Base-by-base conservation (phyloP, 441 rosid genomes). In the Iberis amara region DNA sequence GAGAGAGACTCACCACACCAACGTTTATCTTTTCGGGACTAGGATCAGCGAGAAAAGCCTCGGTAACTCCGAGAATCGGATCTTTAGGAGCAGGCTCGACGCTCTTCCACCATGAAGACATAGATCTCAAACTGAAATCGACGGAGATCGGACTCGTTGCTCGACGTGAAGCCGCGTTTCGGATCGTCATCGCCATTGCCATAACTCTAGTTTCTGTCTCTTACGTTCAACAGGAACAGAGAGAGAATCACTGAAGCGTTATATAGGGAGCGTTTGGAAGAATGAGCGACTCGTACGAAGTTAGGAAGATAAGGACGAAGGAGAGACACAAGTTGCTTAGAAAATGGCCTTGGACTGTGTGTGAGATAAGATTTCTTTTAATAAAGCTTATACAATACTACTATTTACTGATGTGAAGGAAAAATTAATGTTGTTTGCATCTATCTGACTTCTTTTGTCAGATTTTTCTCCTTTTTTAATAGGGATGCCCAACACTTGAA, bases 31-130 rank as follows among this genome's bases (percentile, higher is more conserved):
- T 90, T 2, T 74, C 76, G 2, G 94, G 94, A 64, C 64, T 68
- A 5, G 83, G 74, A 75, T 90, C 96, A 24, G 92, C 92, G 51
- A 86, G 83, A 71, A 82, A 90, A 60, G 96, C 96, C 53, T 90
- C 98, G 38, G 96, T 85, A 42, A 90, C 98, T 27, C 98, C 94
- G 21, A 90, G 94, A 46, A 90, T 90, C 3, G 94, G 98, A 67
- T 90, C 98, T 67, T 81, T 90, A 5, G 89, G 66, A 11, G 96
- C 98, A 7, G 92, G 92, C 77, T 85, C 85, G 23, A 90, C 85
- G 82, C 57, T 77, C 49, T 69, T 66, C 96, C 98, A 90, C 96
- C 85, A 81, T 8, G 94, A 82, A 6, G 89, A 80, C 80, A 89
- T 74, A 55, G 67, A 73, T 70, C 94, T 73, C 35, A 69, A 55